These are phyloP conservation scores for Talaromyces verruculosus DNA, from an alignment of 2,329 filamentous ascomycete species.

Conservation along the genomic window DNA sequence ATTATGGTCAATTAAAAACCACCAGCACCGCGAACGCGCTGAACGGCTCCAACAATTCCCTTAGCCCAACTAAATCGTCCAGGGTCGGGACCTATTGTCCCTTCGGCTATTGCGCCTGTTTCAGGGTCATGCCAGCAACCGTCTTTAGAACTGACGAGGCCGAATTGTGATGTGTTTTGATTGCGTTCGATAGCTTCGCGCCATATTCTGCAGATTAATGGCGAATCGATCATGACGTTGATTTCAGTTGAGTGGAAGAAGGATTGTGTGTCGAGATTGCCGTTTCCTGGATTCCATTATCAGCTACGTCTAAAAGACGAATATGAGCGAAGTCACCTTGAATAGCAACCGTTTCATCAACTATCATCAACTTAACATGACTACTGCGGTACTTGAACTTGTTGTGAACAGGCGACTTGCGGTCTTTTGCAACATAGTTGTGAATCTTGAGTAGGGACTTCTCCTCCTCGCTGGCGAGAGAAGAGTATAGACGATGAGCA, in stretches of 20 bases:
- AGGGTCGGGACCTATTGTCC: conserved; percentile 54
- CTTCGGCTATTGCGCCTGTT: conserved; percentile 49
- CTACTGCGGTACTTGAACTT: conserved; percentile 65
- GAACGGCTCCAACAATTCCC: conserved; percentile 58
- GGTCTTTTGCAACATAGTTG: conserved; percentile 74
- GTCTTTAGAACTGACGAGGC: conserved; percentile 54
- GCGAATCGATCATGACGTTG: conserved; percentile 71
- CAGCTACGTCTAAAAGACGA: background rate
- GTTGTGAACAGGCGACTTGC: conserved; percentile 66
- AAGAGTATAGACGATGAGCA: conserved; percentile 58
- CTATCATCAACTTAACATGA: conserved; percentile 76
- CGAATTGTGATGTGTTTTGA: conserved; percentile 65
- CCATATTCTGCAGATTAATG: conserved; percentile 62
- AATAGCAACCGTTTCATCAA: conserved; percentile 67
- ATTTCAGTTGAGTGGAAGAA: conserved; percentile 79
- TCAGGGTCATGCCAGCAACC: conserved; percentile 62
- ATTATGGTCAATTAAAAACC: conserved; percentile 47
- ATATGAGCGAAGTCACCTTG: conserved; percentile 46
- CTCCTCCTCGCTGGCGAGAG: conserved; percentile 54
- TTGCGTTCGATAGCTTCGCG: conserved; percentile 61
- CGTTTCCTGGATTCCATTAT: conserved; percentile 51
- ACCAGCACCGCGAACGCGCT: conserved; percentile 58
- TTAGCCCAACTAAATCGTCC: conserved; percentile 60
- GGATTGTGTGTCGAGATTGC: conserved; percentile 77
- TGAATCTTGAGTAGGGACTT: conserved; percentile 58